Evolutionary conservation across 768 basidiomycete species (phyloP).

Genomic region (Rhodotorula paludigena): DNA sequence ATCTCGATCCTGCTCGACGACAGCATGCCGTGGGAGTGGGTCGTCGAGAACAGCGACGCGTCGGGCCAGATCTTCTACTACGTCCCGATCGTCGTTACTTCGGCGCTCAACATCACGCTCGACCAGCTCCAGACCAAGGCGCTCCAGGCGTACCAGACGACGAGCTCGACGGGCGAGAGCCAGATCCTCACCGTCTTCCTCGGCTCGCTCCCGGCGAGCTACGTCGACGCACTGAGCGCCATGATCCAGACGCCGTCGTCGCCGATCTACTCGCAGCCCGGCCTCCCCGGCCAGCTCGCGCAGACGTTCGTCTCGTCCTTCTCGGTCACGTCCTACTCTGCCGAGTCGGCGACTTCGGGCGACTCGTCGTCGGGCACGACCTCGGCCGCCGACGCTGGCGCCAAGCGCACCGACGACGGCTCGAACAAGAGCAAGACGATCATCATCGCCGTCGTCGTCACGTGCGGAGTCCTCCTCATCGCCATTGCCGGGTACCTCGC

Average conservation of each 20-base stretch:
- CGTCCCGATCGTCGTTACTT: slow-evolving; percentile 56
- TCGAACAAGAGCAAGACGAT: slow-evolving; percentile 39
- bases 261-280: slow-evolving; percentile 34
- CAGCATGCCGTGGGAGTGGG: slow-evolving; percentile 64
- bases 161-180: slow-evolving; percentile 54
- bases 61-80: slow-evolving; percentile 73
- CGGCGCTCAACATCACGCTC: slow-evolving; percentile 52
- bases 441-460: slow-evolving; percentile 42
- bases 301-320: slow-evolving; percentile 24
- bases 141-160: slow-evolving; percentile 60
- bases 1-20: slow-evolving; percentile 64
- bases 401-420: slow-evolving; percentile 2
- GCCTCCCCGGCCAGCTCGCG: slow-evolving; percentile 39
- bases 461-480: slow-evolving; percentile 39
- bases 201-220: slow-evolving; percentile 59
- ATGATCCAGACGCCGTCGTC: slow-evolving; percentile 36
- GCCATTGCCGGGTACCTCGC: slow-evolving; percentile 39
- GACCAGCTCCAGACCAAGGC: slow-evolving; percentile 55
- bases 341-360: slow-evolving; percentile 6
- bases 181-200: slow-evolving; percentile 66
- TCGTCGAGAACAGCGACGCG: slow-evolving; percentile 57
- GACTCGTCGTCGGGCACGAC: not conserved
- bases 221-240: slow-evolving; percentile 59
- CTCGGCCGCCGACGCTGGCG: not conserved
- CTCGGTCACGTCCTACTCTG: slow-evolving; percentile 27